Conservation (phyloP, 176 grass and related monocot genomes). For the Carex myosuroides region DNA sequence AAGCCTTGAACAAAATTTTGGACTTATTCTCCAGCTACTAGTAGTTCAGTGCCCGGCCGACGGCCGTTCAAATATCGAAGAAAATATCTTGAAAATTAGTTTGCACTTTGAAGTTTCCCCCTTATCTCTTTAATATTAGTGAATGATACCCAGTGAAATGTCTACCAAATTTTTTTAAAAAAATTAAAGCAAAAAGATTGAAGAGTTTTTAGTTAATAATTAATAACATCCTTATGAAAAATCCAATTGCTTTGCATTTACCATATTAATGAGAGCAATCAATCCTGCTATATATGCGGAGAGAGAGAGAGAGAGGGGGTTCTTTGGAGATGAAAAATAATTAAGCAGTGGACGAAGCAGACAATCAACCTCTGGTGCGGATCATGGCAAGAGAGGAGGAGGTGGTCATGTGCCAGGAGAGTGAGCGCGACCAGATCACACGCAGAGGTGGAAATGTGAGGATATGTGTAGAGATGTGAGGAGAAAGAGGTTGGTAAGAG, state of each 20-base stretch:
- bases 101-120: not conserved
- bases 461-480: not conserved
- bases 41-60: not conserved
- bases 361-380: not conserved
- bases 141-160: too few species aligned
- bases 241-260: too few species aligned
- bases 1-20: not conserved
- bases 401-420: not conserved
- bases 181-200: too few species aligned
- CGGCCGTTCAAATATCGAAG: not conserved
- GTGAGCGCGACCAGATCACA: constrained; percentile 17
- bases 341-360: constrained; percentile 31
- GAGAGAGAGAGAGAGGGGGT: too few species aligned
- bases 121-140: too few species aligned
- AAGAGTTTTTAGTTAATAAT: too few species aligned
- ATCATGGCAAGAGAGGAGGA: not conserved
- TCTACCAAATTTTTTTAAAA: too few species aligned
- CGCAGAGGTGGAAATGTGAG: constrained; percentile 21
- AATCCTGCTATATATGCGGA: too few species aligned
- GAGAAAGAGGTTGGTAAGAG: too few species aligned
- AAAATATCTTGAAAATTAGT: not conserved
- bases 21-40: not conserved
- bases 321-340: too few species aligned
- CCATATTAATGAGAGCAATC: too few species aligned
- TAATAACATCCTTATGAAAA: too few species aligned